Conservation (phyloP, 2,329 filamentous ascomycete genomes). For the Fragosphaeria purpurea region DNA sequence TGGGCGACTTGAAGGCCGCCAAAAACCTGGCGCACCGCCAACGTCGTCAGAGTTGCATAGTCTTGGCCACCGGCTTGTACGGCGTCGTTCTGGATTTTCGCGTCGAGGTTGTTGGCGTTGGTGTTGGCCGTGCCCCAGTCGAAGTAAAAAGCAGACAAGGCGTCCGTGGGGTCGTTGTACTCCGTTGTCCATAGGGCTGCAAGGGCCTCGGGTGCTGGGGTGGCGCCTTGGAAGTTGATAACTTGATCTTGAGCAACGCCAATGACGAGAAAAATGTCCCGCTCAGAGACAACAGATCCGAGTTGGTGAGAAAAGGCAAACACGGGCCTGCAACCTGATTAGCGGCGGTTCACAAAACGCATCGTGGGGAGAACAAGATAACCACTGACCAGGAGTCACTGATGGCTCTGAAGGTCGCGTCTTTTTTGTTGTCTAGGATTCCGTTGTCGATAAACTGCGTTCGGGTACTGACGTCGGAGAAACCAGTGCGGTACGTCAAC, state of each 20-base stretch:
- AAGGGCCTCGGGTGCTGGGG: conserved; percentile 51
- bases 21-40: conserved; percentile 74
- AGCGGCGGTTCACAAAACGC: not conserved
- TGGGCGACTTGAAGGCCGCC: conserved; percentile 66
- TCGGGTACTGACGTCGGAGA: conserved; percentile 52
- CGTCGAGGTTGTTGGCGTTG: conserved; percentile 55
- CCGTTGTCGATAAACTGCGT: conserved; percentile 54
- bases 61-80: conserved; percentile 59
- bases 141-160: conserved; percentile 64
- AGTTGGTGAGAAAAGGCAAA: conserved; percentile 67
- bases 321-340: conserved; percentile 47
- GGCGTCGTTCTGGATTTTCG: conserved; percentile 55
- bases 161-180: conserved; percentile 50
- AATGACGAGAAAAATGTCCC: conserved; percentile 58
- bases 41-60: conserved; percentile 64
- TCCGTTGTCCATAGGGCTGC: conserved; percentile 68
- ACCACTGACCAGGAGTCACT: conserved; percentile 43
- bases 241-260: conserved; percentile 68
- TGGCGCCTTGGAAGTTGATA: conserved; percentile 62
- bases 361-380: too few relatives aligned
- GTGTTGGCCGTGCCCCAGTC: conserved; percentile 55
- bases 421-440: conserved; percentile 52
- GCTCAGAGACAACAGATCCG: conserved; percentile 27
- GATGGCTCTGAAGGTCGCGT: conserved; percentile 55
- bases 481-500: conserved; percentile 60